Evolutionary conservation across 371 early-diverging fungal genomes (phyloP), one percentile per base, ranked within the genome.

Genomic region (Mortierella sp.): DNA sequence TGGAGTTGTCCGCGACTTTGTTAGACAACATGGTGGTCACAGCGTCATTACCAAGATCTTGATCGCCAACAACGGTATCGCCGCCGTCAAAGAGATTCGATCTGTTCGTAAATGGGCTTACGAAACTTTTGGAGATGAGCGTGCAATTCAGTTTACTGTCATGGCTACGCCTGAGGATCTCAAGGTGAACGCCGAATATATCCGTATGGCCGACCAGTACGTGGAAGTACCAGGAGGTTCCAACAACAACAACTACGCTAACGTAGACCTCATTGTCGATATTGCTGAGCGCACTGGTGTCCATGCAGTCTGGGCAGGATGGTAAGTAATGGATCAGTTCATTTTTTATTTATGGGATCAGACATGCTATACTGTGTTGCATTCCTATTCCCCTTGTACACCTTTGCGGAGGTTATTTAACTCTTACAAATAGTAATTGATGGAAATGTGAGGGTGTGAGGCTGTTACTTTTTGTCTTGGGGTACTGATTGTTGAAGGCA

Each of bases 61-160:
- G 73, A 97, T 98, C 80, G 99, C 99, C 76, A 99, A 99, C 90
- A 99, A 99, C 90, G 99, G 99, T 76, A 97, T 99, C 87, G 99
- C 98, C 6, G 99, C 99, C 60, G 97, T 99, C 84, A 99, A 99
- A 86, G 99, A 97, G 88, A 98, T 99, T 70, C 92, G 98, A 57
- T 98, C 98, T 3, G 95, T 99, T 40, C 93, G 98, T 69, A 94
- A 98, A 83, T 99, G 98, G 97, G 94, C 99, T 6, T 99, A 99
- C 83, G 97, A 97, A 83, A 96, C 95, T 16, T 99, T 99, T 89
- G 98, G 99, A 63, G 92, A 97, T 77, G 97, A 98, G 85, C 89
- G 94, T 22, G 96, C 96, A 43, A 96, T 99, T 81, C 90, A 97
- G 84, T 99, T 99, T 83, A 96, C 96, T 55, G 99, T 95, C 67